Evolutionary conservation across 306 rosid genomes (phyloP).

Genomic region (Prunus campanulata): DNA sequence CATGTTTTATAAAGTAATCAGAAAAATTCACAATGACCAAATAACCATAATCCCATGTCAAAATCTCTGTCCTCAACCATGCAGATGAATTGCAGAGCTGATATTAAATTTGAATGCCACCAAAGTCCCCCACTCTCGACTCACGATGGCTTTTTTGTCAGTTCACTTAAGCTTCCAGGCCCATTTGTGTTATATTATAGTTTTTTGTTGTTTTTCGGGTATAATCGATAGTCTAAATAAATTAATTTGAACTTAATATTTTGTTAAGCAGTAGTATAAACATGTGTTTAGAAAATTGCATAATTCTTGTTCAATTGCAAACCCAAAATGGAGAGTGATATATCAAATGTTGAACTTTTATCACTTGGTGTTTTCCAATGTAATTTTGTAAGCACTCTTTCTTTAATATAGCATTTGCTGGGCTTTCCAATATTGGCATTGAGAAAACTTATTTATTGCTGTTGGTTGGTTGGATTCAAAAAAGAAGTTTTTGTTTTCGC

Average conservation of each 20-base stretch:
- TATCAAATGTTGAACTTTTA: not conserved
- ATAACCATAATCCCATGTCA: constrained; percentile 16
- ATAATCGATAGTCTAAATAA: fast-evolving
- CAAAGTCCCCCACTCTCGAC: not conserved
- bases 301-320: too few species aligned
- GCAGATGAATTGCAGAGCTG: too few species aligned
- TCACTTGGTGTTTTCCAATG: not conserved
- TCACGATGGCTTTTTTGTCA: constrained; percentile 28
- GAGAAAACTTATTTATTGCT: not conserved
- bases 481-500: not conserved
- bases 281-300: too few species aligned
- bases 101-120: not conserved
- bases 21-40: constrained; percentile 16
- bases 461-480: not conserved
- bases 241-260: too few species aligned
- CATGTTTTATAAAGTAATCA: too few species aligned
- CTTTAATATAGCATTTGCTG: not conserved
- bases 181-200: not conserved
- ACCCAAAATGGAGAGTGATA: not conserved
- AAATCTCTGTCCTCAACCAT: too few species aligned
- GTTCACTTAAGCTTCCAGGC: constrained; percentile 1
- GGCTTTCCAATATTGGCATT: not conserved
- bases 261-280: too few species aligned
- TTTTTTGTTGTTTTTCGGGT: too few species aligned
- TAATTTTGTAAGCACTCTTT: not conserved